Evolutionary conservation across 805 yeast genomes (phyloP).

Genomic region (Cyberlindnera galapagoensis): DNA sequence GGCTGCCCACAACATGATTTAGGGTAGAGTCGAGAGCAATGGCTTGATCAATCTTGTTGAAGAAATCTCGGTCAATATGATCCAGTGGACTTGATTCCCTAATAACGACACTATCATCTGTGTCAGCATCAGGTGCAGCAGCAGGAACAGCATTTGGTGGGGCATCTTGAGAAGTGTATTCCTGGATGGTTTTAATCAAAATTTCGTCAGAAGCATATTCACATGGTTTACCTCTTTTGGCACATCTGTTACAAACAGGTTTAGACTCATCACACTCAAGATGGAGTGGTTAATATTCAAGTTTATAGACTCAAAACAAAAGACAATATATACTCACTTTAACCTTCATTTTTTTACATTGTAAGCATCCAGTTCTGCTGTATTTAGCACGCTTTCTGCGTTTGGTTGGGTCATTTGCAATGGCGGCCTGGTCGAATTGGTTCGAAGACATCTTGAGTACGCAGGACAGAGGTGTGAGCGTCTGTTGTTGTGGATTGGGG

Average conservation of each 20-base stretch:
- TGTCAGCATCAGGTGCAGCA: neutral
- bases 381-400: constrained; percentile 15
- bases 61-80: constrained; percentile 17
- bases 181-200: neutral
- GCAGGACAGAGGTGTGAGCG: too few relatives aligned
- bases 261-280: constrained; percentile 14
- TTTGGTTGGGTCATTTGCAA: neutral
- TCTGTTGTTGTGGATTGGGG: too few relatives aligned
- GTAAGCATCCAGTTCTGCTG: constrained; percentile 33
- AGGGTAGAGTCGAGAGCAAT: constrained; percentile 2
- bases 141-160: too few relatives aligned
- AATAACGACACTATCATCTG: neutral
- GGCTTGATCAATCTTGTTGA: constrained; percentile 14
- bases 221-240: constrained; percentile 5
- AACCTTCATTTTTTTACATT: constrained; percentile 37
- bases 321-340: constrained; percentile 18
- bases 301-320: neutral
- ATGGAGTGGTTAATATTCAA: constrained; percentile 1
- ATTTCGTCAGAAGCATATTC: constrained; percentile 4
- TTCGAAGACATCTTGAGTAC: too few relatives aligned
- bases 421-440: neutral
- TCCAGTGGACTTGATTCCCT: too few relatives aligned
- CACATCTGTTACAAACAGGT: constrained; percentile 14
- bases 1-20: constrained; percentile 1
- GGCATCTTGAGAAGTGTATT: neutral